phyloP scores from a whole-genome alignment of 2,329 filamentous ascomycete genomes.

The Hyphodiscus sp. region DNA sequence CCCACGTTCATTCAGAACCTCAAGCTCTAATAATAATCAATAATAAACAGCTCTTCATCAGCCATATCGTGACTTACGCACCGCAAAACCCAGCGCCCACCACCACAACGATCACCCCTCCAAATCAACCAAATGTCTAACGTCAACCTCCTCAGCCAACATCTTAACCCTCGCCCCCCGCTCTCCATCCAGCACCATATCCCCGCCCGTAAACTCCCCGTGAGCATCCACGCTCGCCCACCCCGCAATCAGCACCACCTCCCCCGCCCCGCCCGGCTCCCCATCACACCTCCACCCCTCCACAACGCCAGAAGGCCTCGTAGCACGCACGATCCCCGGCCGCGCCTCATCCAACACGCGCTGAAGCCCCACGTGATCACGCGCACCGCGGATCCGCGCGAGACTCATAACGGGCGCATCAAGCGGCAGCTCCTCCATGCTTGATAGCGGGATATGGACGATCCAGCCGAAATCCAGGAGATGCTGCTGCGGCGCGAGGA shows the following conservation, averaged over 20 bases:
- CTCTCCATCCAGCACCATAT: neutral
- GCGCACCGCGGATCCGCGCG: neutral
- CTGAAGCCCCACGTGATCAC: neutral
- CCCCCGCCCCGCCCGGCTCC: no score
- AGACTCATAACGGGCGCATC: neutral
- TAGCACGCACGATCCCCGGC: neutral
- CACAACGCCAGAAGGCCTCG: neutral
- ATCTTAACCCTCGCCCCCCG: neutral
- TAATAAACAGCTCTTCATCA: no score
- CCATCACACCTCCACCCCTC: neutral
- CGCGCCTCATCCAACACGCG: neutral
- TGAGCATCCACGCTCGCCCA: neutral
- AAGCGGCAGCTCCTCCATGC: neutral
- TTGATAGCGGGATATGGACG: slow-evolving; percentile 5
- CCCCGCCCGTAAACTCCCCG: no score
- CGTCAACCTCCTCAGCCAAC: slow-evolving; percentile 9
- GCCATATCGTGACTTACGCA: no score
- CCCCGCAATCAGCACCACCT: neutral
- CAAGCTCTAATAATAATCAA: no score
- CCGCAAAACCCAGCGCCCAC: no score
- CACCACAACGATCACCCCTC: slow-evolving; percentile 1
- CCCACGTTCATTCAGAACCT: no score
- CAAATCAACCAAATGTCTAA: slow-evolving; percentile 10
- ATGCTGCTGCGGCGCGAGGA: slow-evolving; percentile 11
- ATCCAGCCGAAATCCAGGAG: slow-evolving; percentile 14